A percentile compares a stretch with the other conserved stretches of the same genome.
These are phyloP conservation scores for Quercus ilex DNA, from an alignment of 306 rosid species.

Conservation along the genomic window DNA sequence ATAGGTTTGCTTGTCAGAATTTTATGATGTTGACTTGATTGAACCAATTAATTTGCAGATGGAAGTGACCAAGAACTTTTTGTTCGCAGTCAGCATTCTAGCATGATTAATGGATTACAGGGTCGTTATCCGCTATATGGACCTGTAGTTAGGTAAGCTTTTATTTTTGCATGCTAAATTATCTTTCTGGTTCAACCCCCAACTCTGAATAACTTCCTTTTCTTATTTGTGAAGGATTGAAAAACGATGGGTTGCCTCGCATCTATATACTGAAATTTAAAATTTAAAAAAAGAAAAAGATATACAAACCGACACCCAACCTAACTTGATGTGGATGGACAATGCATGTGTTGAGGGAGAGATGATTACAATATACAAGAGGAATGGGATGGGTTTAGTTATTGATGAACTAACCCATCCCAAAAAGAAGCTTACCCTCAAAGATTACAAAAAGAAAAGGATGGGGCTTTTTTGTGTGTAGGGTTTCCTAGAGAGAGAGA, in stretches of 20 bases:
- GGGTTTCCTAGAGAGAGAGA: too few relatives aligned
- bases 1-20: neutral
- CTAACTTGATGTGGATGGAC: too few relatives aligned
- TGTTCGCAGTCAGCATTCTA: constrained; percentile 75
- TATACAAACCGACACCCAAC: too few relatives aligned
- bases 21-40: constrained; percentile 21
- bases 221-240: constrained; percentile 67
- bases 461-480: too few relatives aligned
- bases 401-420: too few relatives aligned
- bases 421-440: too few relatives aligned
- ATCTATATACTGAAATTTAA: constrained; percentile 27
- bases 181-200: constrained; percentile 6
- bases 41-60: constrained; percentile 41
- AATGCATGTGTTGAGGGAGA: too few relatives aligned
- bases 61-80: constrained; percentile 57
- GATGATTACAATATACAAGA: too few relatives aligned
- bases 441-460: too few relatives aligned
- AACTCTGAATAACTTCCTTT: constrained; percentile 24
- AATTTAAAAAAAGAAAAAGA: too few relatives aligned
- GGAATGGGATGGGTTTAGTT: too few relatives aligned
- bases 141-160: constrained; percentile 70
- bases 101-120: constrained; percentile 88
- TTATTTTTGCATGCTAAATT: constrained; percentile 14
- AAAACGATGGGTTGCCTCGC: constrained; percentile 90
- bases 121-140: constrained; percentile 69